Base-by-base conservation (phyloP, 345 rosid species). In the Sisymbrium altissimum region DNA sequence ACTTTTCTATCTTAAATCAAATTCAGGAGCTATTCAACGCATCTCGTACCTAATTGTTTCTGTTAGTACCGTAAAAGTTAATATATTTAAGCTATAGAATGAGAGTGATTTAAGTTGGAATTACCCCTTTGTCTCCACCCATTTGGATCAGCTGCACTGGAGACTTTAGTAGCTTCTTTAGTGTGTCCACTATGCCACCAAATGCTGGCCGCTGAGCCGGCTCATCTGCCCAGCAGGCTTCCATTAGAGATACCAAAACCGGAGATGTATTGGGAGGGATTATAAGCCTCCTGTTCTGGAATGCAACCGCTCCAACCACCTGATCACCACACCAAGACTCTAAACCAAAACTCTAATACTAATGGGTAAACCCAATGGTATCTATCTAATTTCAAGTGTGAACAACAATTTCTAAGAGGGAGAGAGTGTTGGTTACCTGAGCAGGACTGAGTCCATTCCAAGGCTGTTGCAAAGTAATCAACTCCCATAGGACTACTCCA, bases 301-400 rank as follows among this genome's bases (percentile, higher is more conserved):
- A 94, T n/a, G 97, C 98, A 60, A 94, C 98, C 5, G 97, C 98
- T 77, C 98, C 98, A 49, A 94, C 98, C 56, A 94, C 98, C 98
- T 94, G 76, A 48, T 57, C 73, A 77, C 36, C 62, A 39, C 2
- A 39, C 25, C 50, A 64, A 18, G 45, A 53, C 21, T 73, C 32
- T 48, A 21, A 76, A 14, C 33, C 19, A 11, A 33, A 61, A 3
- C 45, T 21, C 23, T 69, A 57, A 43, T 9, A 56, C 56, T 44
- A 44, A 57, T 12, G 52, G 54, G 14, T 43, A n/a, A 14, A 8
- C 38, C 19, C 10, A 32, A 57, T 33, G 25, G 9, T 29, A 3
- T 52, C 15, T 17, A 3, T 23, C 15, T 18, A 35, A 35, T 10
- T 10, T 13, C 17, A 41, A 13, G 44, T 12, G 44, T 40, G 30